Evolutionary conservation across 345 rosid genomes (phyloP).

Genomic region (Erucastrum elatum): DNA sequence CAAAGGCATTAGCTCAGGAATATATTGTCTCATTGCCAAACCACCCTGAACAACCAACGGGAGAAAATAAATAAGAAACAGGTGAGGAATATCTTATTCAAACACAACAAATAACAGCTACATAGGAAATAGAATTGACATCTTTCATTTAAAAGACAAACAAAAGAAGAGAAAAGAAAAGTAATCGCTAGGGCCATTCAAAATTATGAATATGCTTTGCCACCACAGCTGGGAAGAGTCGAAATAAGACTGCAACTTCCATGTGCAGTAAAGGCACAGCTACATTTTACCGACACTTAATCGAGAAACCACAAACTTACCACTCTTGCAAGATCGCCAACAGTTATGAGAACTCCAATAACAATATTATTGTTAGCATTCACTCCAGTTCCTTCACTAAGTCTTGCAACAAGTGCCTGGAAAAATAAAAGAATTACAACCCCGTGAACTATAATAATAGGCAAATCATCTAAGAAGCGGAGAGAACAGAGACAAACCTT

Average conservation of each 20-base stretch:
- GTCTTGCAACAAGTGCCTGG: slow-evolving; percentile 96
- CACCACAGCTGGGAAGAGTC: slow-evolving; percentile 16
- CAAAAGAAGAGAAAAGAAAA: not conserved
- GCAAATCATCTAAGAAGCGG: slow-evolving; percentile 21
- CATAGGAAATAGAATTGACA: slow-evolving; percentile 14
- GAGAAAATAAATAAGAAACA: not conserved
- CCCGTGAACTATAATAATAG: slow-evolving; percentile 13
- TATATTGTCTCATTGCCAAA: slow-evolving; percentile 88
- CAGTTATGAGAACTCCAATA: slow-evolving; percentile 94
- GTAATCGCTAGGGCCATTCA: slow-evolving; percentile 15
- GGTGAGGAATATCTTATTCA: slow-evolving; percentile 11
- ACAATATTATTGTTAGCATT: slow-evolving; percentile 86
- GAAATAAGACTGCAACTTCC: slow-evolving; percentile 23
- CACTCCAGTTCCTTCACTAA: slow-evolving; percentile 75
- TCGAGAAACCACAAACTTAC: slow-evolving; percentile 52
- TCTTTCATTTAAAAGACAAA: slow-evolving; percentile 12
- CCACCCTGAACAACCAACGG: slow-evolving; percentile 71
- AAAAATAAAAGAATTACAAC: slow-evolving; percentile 36
- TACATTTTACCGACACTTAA: not conserved
- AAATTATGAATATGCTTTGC: slow-evolving; percentile 20
- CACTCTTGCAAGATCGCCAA: slow-evolving; percentile 99
- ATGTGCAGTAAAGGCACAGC: not conserved
- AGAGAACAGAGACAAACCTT: slow-evolving; percentile 60
- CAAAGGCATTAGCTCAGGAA: slow-evolving; percentile 92
- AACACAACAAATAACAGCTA: slow-evolving; percentile 13